Evolutionary conservation across 441 rosid species (phyloP), one percentile per base, ranked within the genome.

Genomic region (Arabidopsis lyrata): DNA sequence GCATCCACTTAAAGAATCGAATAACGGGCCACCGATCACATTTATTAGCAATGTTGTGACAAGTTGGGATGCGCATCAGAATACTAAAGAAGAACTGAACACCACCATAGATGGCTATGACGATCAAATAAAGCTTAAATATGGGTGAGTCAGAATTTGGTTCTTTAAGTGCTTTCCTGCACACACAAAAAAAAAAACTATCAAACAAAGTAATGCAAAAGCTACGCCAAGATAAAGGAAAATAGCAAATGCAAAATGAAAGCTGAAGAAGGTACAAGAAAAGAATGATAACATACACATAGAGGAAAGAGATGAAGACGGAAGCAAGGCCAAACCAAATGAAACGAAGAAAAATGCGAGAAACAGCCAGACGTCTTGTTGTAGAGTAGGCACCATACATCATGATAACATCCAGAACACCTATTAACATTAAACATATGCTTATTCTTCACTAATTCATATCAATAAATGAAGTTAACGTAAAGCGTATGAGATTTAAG

Each of bases 331-430:
- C 42, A 80, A 90, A 93, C 98, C 97, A 93, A 76, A 89, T 72
- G 80, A 93, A 91, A 71, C 98, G 97, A 49, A 93, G 87, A 83
- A 87, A 85, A 72, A 96, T 85, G 68, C 98, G 90, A 73, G 98
- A 84, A 74, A 96, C 81, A 66, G 97, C 98, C 64, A 90, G 78
- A 4, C 84, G 88, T 41, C 91, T 80, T 70, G 98, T 83, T 36
- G 97, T 93, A 27, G 98, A 87, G 84, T 96, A 96, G 44, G 99
- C 98, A 22, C 99, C 99, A 85, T 88, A 91, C 97, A 96, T 87
- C 98, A 96, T 93, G 77, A 91, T 6, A 56, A 93, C 84, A 81
- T 96, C 97, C 85, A 96, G 79, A 70, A 90, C 80, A 90, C 99
- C 99, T 96, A 58, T 61, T 13, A 80, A 55, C 77, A 73, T 48